Base-by-base conservation (phyloP, 1,139 yeast species). In the Pneumocystis canis region DNA sequence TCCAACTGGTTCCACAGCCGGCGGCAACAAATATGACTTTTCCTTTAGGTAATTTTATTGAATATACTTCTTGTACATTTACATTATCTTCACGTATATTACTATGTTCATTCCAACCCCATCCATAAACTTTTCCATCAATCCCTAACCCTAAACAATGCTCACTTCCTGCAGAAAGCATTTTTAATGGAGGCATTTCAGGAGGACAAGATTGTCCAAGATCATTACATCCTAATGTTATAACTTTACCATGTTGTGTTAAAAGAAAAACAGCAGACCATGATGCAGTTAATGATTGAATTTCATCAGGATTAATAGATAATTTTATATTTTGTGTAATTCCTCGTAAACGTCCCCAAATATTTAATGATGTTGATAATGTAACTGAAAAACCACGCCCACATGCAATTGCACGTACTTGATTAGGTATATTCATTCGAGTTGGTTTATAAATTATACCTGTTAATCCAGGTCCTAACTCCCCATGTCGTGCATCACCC, bases 51-150 rank as follows among this genome's bases (percentile, higher is more conserved):
- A 14, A 31, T n/a, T 40, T 14, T 41, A 58, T 28, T n/a, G 5
- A n/a, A 40, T 40, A 25, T 35, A 59, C 62, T 47, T 35, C 59
- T 28, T 25, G 28, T 6, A 60, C 60, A 57, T 58, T 58, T 11
- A n/a, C 32, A n/a, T 30, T 31, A 31, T 58, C 65, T 9, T 66
- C 67, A 0, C 97, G 97, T 74, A 97, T 90, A 71, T 92, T 92
- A 0, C 98, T 97, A 71, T 92, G 98, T 71, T 92, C 98, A 32
- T 97, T 97, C 98, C 98, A 92, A 0, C 98, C 98, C 97, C 97
- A 92, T 2, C 90, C 80, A 63, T 71, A 76, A 0, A 87, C 83
- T 5, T 68, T 65, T 3, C 75, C 71, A 1, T 70, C 66, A 0
- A 67, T 61, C 0, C 70, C 61, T 1, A 78, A 67, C 1, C 82